phyloP scores from a whole-genome alignment of 371 early-diverging fungal species.

The Lichtheimia ramosa region DNA sequence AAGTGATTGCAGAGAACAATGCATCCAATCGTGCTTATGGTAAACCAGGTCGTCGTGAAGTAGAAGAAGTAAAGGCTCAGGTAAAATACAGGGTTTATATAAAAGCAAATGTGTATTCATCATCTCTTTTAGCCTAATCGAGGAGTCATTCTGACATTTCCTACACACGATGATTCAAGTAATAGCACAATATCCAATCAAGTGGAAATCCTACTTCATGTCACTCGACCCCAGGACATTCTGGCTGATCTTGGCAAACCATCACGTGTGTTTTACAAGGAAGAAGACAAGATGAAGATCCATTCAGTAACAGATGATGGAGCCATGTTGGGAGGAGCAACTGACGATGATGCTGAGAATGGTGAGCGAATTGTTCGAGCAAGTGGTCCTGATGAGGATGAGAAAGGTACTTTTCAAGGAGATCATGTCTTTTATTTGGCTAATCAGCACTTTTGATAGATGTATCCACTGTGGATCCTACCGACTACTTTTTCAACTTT shows the following conservation, averaged over 20 bases:
- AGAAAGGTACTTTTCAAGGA: conserved; percentile 23
- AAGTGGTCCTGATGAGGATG: conserved; percentile 26
- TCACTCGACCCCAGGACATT: conserved; percentile 67
- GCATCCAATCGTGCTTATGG: conserved; percentile 36
- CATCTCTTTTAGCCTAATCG: conserved; percentile 31
- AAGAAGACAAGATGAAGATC: conserved; percentile 76
- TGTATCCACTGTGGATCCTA: conserved; percentile 23
- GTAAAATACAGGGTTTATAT: conserved; percentile 16
- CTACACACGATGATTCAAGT: conserved; percentile 18
- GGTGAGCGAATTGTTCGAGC: neutral
- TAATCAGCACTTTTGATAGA: neutral
- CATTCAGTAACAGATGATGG: conserved; percentile 47
- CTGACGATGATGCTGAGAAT: conserved; percentile 3
- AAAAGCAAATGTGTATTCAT: neutral
- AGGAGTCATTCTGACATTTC: conserved; percentile 37
- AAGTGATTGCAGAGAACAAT: conserved; percentile 43
- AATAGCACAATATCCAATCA: conserved; percentile 18
- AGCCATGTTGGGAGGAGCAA: conserved; percentile 10
- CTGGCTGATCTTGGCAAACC: conserved; percentile 71
- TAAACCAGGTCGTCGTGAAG: conserved; percentile 39
- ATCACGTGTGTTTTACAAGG: conserved; percentile 61
- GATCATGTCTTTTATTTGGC: neutral
- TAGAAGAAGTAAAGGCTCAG: conserved; percentile 54
- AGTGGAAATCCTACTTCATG: conserved; percentile 44
- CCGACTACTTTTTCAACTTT: conserved; percentile 72